Evolutionary conservation across 208 protist genomes (phyloP).

Genomic region (Blastocrithidia nonstop): DNA sequence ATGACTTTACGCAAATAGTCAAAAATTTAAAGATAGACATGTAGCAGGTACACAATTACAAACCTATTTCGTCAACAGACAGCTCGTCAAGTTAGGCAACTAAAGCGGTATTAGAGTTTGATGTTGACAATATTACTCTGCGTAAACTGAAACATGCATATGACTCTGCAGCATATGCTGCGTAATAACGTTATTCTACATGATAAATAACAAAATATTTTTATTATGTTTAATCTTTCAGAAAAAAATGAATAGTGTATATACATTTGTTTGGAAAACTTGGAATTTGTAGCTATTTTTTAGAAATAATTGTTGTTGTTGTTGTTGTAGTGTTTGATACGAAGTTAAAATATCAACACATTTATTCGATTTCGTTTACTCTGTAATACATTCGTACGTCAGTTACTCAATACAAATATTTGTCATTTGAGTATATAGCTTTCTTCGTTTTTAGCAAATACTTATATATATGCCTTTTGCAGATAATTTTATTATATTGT

Average conservation of each 20-base stretch:
- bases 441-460: neutral
- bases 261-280: constrained; percentile 1
- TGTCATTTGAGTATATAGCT: too few relatives aligned
- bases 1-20: neutral
- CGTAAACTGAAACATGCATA: constrained; percentile 10
- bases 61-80: constrained; percentile 3
- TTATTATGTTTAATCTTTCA: neutral
- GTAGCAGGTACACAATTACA: neutral
- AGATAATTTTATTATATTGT: too few relatives aligned
- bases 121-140: constrained; percentile 5
- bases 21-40: neutral
- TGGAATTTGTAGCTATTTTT: neutral
- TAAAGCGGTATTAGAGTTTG: constrained; percentile 8
- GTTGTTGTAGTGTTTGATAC: constrained; percentile 4
- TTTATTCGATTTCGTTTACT: neutral
- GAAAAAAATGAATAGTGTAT: neutral
- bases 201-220: constrained; percentile 9
- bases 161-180: too few relatives aligned
- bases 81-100: too few relatives aligned
- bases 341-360: too few relatives aligned
- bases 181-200: too few relatives aligned
- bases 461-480: too few relatives aligned
- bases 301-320: neutral
- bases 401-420: neutral
- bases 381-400: neutral